Conservation (phyloP, 768 basidiomycete species). For the Mrakia frigida region DNA sequence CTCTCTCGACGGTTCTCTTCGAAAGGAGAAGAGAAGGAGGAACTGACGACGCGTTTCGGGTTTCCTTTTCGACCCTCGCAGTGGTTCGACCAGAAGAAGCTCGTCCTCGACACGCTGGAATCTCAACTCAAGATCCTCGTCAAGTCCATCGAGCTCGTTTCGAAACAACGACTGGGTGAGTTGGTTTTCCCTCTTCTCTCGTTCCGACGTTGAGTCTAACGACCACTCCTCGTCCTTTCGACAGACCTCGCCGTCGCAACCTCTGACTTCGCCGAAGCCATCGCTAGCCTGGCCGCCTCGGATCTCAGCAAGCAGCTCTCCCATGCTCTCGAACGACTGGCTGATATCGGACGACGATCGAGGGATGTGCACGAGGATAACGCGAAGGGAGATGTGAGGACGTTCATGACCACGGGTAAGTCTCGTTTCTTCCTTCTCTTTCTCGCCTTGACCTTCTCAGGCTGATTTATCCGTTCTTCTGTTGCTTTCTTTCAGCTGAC, state of each 20-base stretch:
- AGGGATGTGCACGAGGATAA: slow-evolving; percentile 70
- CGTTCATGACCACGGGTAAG: slow-evolving; percentile 68
- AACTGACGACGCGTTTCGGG: not conserved
- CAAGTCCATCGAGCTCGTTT: slow-evolving; percentile 77
- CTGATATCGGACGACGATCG: slow-evolving; percentile 66
- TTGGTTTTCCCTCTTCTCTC: not conserved
- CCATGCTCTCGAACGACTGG: slow-evolving; percentile 62
- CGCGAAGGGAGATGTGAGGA: slow-evolving; percentile 73
- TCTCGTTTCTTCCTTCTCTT: not conserved
- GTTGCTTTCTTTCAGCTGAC: slow-evolving; percentile 52
- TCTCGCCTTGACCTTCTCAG: not conserved
- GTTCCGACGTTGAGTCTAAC: not conserved
- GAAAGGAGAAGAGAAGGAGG: not conserved
- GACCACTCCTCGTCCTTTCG: not conserved
- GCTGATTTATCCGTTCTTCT: not conserved
- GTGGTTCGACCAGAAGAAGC: slow-evolving; percentile 89
- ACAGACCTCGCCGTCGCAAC: slow-evolving; percentile 64
- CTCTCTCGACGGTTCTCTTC: not conserved
- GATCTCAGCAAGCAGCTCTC: slow-evolving; percentile 72
- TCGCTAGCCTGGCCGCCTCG: slow-evolving; percentile 64
- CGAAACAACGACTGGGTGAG: slow-evolving; percentile 71
- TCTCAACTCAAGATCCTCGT: slow-evolving; percentile 78
- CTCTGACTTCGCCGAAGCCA: slow-evolving; percentile 72
- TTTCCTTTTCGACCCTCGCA: slow-evolving; percentile 41
- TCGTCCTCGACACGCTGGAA: slow-evolving; percentile 82